A percentile compares a stretch with the other conserved stretches of the same genome.
phyloP scores from a whole-genome alignment of 371 early-diverging fungal species.

The Chytridium lagenaria region DNA sequence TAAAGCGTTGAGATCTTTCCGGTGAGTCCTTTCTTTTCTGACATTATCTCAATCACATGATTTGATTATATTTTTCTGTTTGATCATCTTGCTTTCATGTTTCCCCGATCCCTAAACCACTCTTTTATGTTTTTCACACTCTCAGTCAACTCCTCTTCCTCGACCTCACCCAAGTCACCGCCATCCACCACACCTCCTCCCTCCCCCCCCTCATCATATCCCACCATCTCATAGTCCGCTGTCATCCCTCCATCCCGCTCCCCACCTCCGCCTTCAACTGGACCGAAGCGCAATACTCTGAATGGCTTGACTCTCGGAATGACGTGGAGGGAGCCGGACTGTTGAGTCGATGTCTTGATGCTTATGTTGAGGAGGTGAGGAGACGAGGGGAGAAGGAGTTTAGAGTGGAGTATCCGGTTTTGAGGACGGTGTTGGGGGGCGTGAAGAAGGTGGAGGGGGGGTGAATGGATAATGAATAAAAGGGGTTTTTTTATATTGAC shows the following conservation, averaged over 20 bases:
- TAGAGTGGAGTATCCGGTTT: constrained; percentile 45
- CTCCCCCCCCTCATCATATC: constrained; percentile 56
- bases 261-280: constrained; percentile 62
- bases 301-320: constrained; percentile 64
- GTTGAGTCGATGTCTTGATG: constrained; percentile 49
- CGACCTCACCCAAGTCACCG: constrained; percentile 61
- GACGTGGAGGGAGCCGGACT: constrained; percentile 51
- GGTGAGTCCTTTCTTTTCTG: constrained; percentile 42
- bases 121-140: not conserved
- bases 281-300: constrained; percentile 65
- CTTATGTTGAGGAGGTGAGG: constrained; percentile 48
- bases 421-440: constrained; percentile 13
- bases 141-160: constrained; percentile 60
- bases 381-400: constrained; percentile 45
- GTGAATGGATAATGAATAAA: too few species aligned
- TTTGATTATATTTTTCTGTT: too few species aligned
- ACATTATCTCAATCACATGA: too few species aligned
- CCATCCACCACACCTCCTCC: constrained; percentile 57
- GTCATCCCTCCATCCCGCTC: constrained; percentile 58
- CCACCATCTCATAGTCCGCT: constrained; percentile 68
- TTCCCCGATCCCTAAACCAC: not conserved
- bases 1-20: constrained; percentile 63
- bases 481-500: too few species aligned
- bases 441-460: too few species aligned
- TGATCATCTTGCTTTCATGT: not conserved